These are phyloP conservation scores for Staphylotrichum longicolle DNA, from an alignment of 495 filamentous ascomycete genomes.

Conservation along the genomic window DNA sequence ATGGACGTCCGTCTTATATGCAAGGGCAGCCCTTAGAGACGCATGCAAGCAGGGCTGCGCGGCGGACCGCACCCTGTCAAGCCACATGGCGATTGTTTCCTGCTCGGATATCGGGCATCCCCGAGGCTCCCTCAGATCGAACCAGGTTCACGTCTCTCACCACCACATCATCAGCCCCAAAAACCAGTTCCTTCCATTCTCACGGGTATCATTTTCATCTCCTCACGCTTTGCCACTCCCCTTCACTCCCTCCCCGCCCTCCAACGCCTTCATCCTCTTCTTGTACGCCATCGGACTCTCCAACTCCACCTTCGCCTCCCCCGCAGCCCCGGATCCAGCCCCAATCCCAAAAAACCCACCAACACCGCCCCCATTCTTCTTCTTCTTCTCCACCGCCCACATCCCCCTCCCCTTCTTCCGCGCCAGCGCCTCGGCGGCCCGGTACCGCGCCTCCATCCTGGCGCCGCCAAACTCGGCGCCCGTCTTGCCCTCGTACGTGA, in stretches of 20 bases:
- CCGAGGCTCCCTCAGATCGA: neutral
- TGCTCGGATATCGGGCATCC: neutral
- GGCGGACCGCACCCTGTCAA: neutral
- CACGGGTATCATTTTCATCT: constrained; percentile 20
- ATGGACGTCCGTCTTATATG: constrained; percentile 2
- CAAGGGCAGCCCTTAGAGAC: neutral
- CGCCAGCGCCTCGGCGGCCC: constrained; percentile 67
- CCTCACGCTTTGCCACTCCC: constrained; percentile 18
- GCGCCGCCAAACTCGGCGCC: constrained; percentile 81
- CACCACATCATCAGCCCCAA: neutral
- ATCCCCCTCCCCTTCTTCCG: constrained; percentile 68
- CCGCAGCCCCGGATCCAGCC: too few relatives aligned
- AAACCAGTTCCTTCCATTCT: neutral
- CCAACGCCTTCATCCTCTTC: constrained; percentile 53
- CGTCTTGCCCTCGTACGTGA: constrained; percentile 85
- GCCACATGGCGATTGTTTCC: neutral
- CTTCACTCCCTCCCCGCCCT: constrained; percentile 28
- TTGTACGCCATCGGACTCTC: constrained; percentile 91
- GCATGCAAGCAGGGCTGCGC: neutral
- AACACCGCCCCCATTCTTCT: constrained; percentile 19
- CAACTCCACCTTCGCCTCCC: constrained; percentile 38
- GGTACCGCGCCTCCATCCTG: constrained; percentile 59
- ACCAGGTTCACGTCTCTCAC: too few relatives aligned
- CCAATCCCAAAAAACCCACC: too few relatives aligned
- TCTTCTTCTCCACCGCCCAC: constrained; percentile 52